Conservation (phyloP, 345 rosid genomes). For the Arabis alpina region DNA sequence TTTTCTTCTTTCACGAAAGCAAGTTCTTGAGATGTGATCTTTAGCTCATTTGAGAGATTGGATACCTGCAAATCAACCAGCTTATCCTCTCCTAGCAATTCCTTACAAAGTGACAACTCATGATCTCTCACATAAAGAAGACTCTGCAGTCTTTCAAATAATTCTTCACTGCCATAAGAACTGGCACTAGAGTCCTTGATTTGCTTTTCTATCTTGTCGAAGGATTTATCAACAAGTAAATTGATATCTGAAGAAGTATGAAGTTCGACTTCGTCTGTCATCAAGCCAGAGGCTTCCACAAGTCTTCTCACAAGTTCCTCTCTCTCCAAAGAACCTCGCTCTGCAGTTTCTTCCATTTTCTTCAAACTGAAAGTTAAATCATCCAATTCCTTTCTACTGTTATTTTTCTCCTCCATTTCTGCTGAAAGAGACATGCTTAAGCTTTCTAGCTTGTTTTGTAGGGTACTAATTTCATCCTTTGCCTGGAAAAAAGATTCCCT, state of each 20-base stretch:
- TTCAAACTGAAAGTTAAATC: slow-evolving; percentile 50
- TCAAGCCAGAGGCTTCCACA: slow-evolving; percentile 62
- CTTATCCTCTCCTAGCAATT: slow-evolving; percentile 65
- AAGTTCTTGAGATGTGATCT: slow-evolving; percentile 52
- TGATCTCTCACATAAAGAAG: slow-evolving; percentile 66
- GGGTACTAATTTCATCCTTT: slow-evolving; percentile 53
- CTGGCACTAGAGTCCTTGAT: slow-evolving; percentile 41
- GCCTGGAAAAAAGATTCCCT: slow-evolving; percentile 62
- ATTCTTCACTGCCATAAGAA: slow-evolving; percentile 47
- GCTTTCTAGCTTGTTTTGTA: slow-evolving; percentile 61
- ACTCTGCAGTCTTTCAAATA: slow-evolving; percentile 62
- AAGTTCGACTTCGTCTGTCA: slow-evolving; percentile 45
- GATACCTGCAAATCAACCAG: slow-evolving; percentile 50
- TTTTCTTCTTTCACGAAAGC: slow-evolving; percentile 62
- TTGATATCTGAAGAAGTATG: slow-evolving; percentile 47
- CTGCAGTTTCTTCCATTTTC: slow-evolving; percentile 49
- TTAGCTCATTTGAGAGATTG: slow-evolving; percentile 54
- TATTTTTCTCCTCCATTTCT: slow-evolving; percentile 70
- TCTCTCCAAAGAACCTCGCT: slow-evolving; percentile 55
- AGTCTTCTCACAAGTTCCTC: slow-evolving; percentile 59
- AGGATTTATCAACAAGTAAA: slow-evolving; percentile 56
- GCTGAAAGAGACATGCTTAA: slow-evolving; percentile 60
- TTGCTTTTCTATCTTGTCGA: slow-evolving; percentile 60
- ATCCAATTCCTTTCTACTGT: slow-evolving; percentile 52
- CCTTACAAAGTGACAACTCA: slow-evolving; percentile 66